phyloP scores from a whole-genome alignment of 768 basidiomycete genomes.

The Termitomyces sp. region DNA sequence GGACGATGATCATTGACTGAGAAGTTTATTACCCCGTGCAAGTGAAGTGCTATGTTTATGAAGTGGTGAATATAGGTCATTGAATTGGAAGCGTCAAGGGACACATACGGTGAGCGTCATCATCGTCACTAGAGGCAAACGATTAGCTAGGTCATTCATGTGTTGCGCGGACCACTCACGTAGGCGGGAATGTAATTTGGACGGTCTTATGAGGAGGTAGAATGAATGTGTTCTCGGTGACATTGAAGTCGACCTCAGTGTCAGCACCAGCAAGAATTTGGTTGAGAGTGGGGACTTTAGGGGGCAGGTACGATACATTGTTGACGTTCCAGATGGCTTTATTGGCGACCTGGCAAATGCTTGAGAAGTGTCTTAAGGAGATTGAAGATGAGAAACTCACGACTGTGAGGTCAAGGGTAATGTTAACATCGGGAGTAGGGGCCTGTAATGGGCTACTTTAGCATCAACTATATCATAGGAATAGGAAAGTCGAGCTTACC shows the following conservation, averaged over 20 bases:
- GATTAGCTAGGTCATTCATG: neutral
- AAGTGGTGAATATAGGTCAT: neutral
- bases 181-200: slow-evolving; percentile 29
- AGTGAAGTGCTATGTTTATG: slow-evolving; percentile 20
- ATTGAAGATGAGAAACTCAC: slow-evolving; percentile 5
- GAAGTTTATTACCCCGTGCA: slow-evolving; percentile 21
- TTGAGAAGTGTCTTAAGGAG: neutral
- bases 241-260: slow-evolving; percentile 26
- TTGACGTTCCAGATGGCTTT: slow-evolving; percentile 27
- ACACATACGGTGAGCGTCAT: slow-evolving; percentile 22
- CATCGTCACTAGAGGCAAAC: slow-evolving; percentile 14
- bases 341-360: slow-evolving; percentile 10
- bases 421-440: slow-evolving; percentile 20
- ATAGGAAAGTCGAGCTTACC: neutral
- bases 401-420: slow-evolving; percentile 19
- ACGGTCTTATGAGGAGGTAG: slow-evolving; percentile 32
- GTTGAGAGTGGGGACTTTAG: slow-evolving; percentile 22
- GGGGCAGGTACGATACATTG: slow-evolving; percentile 24
- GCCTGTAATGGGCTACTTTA: slow-evolving; percentile 4
- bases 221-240: slow-evolving; percentile 31
- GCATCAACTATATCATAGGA: neutral
- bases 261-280: slow-evolving; percentile 34
- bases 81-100: neutral
- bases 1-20: neutral
- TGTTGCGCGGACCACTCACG: slow-evolving; percentile 8